Percentiles rank a stretch among this genome's conserved stretches.
These are phyloP conservation scores for Niebla homalea DNA, from an alignment of 495 filamentous ascomycete species.

Conservation along the genomic window DNA sequence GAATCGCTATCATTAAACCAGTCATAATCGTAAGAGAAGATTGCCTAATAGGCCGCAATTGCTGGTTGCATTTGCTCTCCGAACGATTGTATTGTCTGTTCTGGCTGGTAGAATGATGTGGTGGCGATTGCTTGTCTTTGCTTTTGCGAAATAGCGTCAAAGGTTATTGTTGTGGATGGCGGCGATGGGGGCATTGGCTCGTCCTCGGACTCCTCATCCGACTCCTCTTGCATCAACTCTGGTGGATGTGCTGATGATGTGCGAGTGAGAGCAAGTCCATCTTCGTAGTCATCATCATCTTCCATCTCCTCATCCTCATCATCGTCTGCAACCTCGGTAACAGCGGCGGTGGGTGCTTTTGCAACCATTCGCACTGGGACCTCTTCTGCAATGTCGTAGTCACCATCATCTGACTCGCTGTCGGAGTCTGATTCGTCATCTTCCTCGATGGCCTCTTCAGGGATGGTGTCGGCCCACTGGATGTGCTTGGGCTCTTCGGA, in stretches of 20 bases:
- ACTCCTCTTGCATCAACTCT: constrained; percentile 59
- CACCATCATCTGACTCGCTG: constrained; percentile 48
- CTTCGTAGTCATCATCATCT: constrained; percentile 48
- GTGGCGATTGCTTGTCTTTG: constrained; percentile 39
- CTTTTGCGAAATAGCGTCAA: constrained; percentile 62
- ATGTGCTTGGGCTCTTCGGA: constrained; percentile 52
- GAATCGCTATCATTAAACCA: constrained; percentile 33
- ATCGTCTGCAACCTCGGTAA: constrained; percentile 36
- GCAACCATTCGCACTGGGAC: constrained; percentile 19
- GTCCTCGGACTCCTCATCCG: constrained; percentile 56
- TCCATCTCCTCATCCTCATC: constrained; percentile 59
- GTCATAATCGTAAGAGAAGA: constrained; percentile 17
- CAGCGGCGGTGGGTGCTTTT: constrained; percentile 8
- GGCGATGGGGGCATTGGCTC: constrained; percentile 79
- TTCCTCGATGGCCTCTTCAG: constrained; percentile 43
- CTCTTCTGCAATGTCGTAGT: constrained; percentile 41
- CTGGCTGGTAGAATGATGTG: constrained; percentile 30
- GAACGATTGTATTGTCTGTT: constrained; percentile 30
- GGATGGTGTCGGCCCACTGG: constrained; percentile 74
- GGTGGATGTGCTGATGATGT: constrained; percentile 65
- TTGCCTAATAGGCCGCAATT: constrained; percentile 31
- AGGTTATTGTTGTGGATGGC: constrained; percentile 41
- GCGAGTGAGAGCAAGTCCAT: constrained; percentile 55
- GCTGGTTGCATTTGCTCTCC: constrained; percentile 40
- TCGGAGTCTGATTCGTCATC: constrained; percentile 51